phyloP scores from a whole-genome alignment of 139 green algal genomes.

The Choricystis sp. region DNA sequence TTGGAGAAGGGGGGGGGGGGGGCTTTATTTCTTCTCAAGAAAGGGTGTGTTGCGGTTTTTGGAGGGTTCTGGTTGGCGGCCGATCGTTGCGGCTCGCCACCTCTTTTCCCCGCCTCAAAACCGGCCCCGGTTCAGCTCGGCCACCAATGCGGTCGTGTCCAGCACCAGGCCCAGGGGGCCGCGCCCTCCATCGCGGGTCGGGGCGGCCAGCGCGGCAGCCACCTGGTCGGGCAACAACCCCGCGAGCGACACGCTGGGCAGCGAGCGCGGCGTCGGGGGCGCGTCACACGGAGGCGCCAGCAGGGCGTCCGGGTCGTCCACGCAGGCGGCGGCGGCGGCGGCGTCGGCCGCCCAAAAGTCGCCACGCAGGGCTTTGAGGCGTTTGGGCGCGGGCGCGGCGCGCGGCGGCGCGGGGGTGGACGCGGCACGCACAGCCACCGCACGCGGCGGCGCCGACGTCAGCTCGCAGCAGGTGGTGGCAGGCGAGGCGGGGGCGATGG shows the following conservation, averaged over 20 bases:
- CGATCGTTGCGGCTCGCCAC: background rate
- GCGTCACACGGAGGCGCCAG: too few relatives aligned
- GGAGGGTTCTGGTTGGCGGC: too few relatives aligned
- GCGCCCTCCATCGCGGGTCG: background rate
- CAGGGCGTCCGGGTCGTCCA: background rate
- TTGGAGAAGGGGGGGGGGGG: background rate
- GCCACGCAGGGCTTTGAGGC: too few relatives aligned
- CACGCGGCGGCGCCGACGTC: too few relatives aligned
- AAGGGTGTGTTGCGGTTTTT: too few relatives aligned
- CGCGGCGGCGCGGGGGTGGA: too few relatives aligned
- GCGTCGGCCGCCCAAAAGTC: background rate
- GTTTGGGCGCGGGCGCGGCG: too few relatives aligned
- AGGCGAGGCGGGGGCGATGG: too few relatives aligned
- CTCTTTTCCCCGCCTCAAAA: background rate
- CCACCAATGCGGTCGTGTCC: background rate
- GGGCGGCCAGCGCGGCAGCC: background rate
- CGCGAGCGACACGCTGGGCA: background rate
- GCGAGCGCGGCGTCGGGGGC: background rate
- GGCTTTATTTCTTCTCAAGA: background rate
- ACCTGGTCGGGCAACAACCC: background rate
- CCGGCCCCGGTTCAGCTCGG: background rate
- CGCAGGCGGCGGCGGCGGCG: too few relatives aligned
- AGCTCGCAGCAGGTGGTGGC: too few relatives aligned
- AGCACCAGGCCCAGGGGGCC: background rate
- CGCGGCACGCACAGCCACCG: background rate